Percentiles rank a stretch among this genome's conserved stretches.
phyloP scores from a whole-genome alignment of 2,329 filamentous ascomycete species.

The Xylariaceae sp. region DNA sequence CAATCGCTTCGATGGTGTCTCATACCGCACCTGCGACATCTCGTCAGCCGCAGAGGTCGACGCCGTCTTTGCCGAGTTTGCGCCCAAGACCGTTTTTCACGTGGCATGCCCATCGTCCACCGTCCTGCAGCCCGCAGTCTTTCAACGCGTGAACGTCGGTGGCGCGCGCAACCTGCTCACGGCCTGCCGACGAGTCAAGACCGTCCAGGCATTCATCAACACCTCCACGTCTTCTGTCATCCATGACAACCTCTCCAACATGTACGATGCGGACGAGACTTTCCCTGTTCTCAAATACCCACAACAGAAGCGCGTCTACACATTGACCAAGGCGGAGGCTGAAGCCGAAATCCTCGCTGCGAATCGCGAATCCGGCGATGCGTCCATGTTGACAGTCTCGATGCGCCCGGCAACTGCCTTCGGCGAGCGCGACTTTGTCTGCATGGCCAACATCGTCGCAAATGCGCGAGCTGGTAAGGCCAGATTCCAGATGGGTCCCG shows the following conservation, averaged over 20 bases:
- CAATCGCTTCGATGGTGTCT: not conserved
- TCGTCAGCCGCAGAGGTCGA: not conserved
- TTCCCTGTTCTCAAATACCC: constrained; percentile 20
- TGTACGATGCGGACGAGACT: constrained; percentile 17
- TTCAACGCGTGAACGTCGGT: constrained; percentile 18
- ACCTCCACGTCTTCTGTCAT: constrained; percentile 21
- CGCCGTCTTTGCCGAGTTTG: not conserved
- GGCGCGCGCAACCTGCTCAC: constrained; percentile 20
- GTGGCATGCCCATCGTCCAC: not conserved
- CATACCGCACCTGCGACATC: not conserved
- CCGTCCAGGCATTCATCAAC: constrained; percentile 22
- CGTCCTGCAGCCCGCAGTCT: constrained; percentile 13
- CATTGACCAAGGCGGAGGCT: constrained; percentile 21
- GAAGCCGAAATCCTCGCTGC: constrained; percentile 21
- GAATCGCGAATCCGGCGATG: constrained; percentile 15
- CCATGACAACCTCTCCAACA: constrained; percentile 18
- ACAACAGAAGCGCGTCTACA: constrained; percentile 21
- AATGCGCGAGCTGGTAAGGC: constrained; percentile 17
- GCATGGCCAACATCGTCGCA: constrained; percentile 18
- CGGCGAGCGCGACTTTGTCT: constrained; percentile 18
- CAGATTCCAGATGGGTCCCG: constrained; percentile 24
- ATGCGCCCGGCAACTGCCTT: constrained; percentile 18
- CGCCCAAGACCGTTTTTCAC: not conserved
- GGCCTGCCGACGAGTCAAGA: constrained; percentile 6
- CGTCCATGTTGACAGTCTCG: constrained; percentile 19